Evolutionary conservation across 495 filamentous ascomycete genomes (phyloP).

Genomic region (Xylaria palmicola): DNA sequence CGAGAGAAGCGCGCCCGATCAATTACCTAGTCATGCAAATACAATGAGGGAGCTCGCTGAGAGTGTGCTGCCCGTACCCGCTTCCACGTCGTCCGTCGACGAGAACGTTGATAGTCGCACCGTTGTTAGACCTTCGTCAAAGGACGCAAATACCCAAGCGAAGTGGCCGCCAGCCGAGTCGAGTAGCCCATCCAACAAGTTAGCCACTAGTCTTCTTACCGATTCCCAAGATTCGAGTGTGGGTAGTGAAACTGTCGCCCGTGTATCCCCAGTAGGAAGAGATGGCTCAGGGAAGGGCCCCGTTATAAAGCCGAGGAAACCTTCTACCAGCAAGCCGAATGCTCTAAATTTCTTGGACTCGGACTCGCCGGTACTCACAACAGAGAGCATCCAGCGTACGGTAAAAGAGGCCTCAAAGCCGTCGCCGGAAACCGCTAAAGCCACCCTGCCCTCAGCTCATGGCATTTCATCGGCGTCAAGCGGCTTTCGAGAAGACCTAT

Average conservation of each 20-base stretch:
- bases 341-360: constrained; percentile 35
- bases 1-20: constrained; percentile 1
- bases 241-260: constrained; percentile 37
- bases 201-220: not conserved
- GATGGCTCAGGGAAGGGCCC: constrained; percentile 28
- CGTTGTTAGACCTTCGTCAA: not conserved
- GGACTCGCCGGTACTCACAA: constrained; percentile 31
- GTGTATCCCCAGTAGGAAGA: constrained; percentile 24
- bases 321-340: constrained; percentile 21
- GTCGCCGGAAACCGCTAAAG: constrained; percentile 27
- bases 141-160: constrained; percentile 5
- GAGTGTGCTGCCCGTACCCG: not conserved
- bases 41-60: not conserved
- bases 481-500: constrained; percentile 34
- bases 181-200: not conserved
- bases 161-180: constrained; percentile 14
- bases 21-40: not conserved
- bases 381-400: constrained; percentile 31
- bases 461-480: constrained; percentile 37
- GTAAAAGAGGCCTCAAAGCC: constrained; percentile 28
- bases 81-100: not conserved
- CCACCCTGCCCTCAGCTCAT: constrained; percentile 23
- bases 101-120: not conserved
- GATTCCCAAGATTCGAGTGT: constrained; percentile 35
- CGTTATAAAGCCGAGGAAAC: constrained; percentile 29